A percentile compares a stretch with the other conserved stretches of the same genome.
Evolutionary conservation across 192 early-diverging fungal species (phyloP).

Genomic region (Spinellus fusiger): DNA sequence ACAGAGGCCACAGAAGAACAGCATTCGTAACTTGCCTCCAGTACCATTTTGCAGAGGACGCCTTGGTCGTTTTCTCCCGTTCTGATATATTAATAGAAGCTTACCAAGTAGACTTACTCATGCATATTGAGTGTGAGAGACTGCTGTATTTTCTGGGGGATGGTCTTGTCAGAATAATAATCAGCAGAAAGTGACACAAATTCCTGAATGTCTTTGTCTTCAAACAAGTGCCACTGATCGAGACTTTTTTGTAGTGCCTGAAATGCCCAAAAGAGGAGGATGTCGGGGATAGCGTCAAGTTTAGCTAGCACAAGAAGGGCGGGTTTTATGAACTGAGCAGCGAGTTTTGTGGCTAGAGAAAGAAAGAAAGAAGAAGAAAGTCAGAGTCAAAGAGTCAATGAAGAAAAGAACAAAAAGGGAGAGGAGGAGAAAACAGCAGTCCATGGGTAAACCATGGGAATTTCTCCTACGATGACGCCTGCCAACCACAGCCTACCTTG

Average conservation of each 20-base stretch:
- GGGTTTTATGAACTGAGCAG: not conserved
- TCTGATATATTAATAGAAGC: not conserved
- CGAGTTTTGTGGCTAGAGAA: not conserved
- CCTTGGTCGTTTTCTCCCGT: constrained; percentile 2
- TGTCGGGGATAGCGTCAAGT: not conserved
- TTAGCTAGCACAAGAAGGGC: not conserved
- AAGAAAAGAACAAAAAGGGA: not conserved
- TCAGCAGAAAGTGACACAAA: not conserved
- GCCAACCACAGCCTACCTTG: constrained; percentile 46
- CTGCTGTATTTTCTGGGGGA: not conserved
- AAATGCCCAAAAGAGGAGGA: not conserved
- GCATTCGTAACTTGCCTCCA: constrained; percentile 47
- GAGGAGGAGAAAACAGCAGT: not conserved
- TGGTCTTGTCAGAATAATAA: not conserved
- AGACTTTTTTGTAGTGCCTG: not conserved
- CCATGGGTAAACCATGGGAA: no score
- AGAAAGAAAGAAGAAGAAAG: not conserved
- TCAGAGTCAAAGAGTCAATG: not conserved
- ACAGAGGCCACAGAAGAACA: constrained; percentile 35
- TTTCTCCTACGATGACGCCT: constrained; percentile 27
- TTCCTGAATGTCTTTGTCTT: not conserved
- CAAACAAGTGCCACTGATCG: not conserved
- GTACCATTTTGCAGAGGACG: constrained; percentile 37
- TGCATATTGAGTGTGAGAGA: not conserved
- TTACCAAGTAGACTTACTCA: not conserved